Base-by-base conservation (phyloP, 73 alveolate species). In the Blepharisma japonicum region DNA sequence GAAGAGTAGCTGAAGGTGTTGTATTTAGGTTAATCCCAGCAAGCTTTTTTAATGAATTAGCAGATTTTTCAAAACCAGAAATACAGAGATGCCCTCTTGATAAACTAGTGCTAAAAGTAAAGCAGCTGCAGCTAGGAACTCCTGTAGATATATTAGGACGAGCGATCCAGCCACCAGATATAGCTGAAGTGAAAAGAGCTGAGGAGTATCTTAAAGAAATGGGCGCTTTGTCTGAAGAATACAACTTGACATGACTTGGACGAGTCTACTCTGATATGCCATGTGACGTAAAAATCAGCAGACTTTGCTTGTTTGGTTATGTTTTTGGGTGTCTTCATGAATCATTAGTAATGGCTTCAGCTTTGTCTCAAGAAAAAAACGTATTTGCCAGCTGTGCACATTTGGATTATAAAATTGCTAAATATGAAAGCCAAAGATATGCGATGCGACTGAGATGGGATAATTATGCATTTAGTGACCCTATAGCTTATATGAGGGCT, bases 1-100 rank as follows among this genome's bases (percentile, higher is more conserved):
- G 92, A 18, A 76, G 92, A 68, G 70, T 70, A 42, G 80, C 81
- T 38, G 84, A 83, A 50, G 99, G 99, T 9, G 71, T 84, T 71
- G 89, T 88, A 67, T 95, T 95, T 51, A 89, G 98, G 67, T 77
- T 97, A 61, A 86, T 92, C 47, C 92, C 98, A 6, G 79, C 84
- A 70, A 77, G 77, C n/a, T 93, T 95, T 77, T 97, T 68, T 82
- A 51, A 71, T 18, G 39, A 88, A 48, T 89, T 97, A 68, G 88
- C 83, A 11, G 92, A 94, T 66, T 95, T 90, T 80, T 93, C 97
- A 11, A 89, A 79, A 6, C 97, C 99, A 27, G 99, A 97, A 83
- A 95, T 97, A 81, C 80, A 91, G 32, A 89, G 99, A 86, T 86
- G 98, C 48, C 99, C 99, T 6, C 74, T 96, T 6, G 99, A 96